phyloP scores from a whole-genome alignment of 2,329 filamentous ascomycete species.

The Pezicula carpinea region DNA sequence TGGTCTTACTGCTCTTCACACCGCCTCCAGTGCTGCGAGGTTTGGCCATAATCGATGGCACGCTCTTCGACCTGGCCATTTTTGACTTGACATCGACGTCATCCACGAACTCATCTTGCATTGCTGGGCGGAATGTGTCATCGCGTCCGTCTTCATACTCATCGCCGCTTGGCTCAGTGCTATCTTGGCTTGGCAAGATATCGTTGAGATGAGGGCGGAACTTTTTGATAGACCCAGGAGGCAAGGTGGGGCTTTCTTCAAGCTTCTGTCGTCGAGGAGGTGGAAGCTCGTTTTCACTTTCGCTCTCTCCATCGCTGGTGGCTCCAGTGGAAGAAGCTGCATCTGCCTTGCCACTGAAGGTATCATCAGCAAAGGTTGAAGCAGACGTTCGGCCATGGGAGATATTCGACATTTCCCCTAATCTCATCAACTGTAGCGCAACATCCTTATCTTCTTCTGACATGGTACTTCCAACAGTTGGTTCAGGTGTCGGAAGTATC shows the following conservation, averaged over 20 bases:
- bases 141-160: constrained; percentile 43
- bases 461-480: constrained; percentile 94
- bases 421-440: constrained; percentile 90
- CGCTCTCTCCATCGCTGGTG: constrained; percentile 72
- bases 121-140: constrained; percentile 27
- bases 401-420: constrained; percentile 90
- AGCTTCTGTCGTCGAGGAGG: constrained; percentile 53
- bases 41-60: constrained; percentile 34
- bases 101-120: constrained; percentile 20
- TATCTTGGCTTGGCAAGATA: constrained; percentile 51
- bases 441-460: constrained; percentile 94
- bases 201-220: constrained; percentile 45
- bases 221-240: constrained; percentile 37
- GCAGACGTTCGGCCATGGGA: constrained; percentile 90
- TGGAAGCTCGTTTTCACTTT: constrained; percentile 59
- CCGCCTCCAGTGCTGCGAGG: constrained; percentile 30
- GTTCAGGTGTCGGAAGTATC: constrained; percentile 87
- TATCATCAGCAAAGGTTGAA: constrained; percentile 81
- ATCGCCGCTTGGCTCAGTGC: constrained; percentile 56
- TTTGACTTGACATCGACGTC: constrained; percentile 24
- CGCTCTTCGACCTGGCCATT: constrained; percentile 37
- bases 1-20: constrained; percentile 40
- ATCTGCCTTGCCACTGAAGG: constrained; percentile 85
- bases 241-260: constrained; percentile 48
- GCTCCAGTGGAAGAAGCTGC: constrained; percentile 79